Evolutionary conservation across 1,139 yeast species (phyloP), one percentile per base, ranked within the genome.

Genomic region (Debaryomyces sp.): DNA sequence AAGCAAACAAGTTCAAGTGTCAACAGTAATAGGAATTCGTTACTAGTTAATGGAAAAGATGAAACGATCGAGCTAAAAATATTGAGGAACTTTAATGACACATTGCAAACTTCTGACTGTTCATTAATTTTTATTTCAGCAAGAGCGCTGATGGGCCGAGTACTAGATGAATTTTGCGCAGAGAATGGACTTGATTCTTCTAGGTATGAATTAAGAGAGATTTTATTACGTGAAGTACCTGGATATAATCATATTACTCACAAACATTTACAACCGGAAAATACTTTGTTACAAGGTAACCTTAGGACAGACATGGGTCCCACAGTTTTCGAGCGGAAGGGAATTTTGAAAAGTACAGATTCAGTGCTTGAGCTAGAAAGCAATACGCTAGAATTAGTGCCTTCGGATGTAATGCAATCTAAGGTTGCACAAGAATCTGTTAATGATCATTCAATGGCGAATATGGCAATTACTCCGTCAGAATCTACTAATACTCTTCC

Each of bases 151-250:
- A 62, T 72, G 23, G 71, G 68, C 3, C 70, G 70, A 22, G 64
- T 71, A 6, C 54, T 73, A 13, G 57, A 61, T 40, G 71, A 70
- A 38, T 65, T 71, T 50, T 73, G 78, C 54, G 34, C 58, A 17
- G 63, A 63, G 32, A 58, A 63, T 33, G 67, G 68, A 6, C 55
- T 74, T 23, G 63, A 68, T 35, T 58, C 68, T 1, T 45, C 61
- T 0, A 61, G 61, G 41, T 70, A 64, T 50, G 56, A 49, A 29
- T 59, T 72, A 2, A 55, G 60, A 26, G 62, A 53, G 26, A 29
- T 46, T 1, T 37, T 42, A 1, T 32, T 35, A 30, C 30, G 38
- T 2, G 39, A 39, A 32, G 30, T n/a, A 4, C 10, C 43, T 6
- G 43, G 22, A 17, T 13, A 41, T 36, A 44, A 38, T 27, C 26